Percentiles rank a stretch among this genome's conserved stretches.
Conservation (phyloP, 495 filamentous ascomycete species). For the Arthonia radiata region DNA sequence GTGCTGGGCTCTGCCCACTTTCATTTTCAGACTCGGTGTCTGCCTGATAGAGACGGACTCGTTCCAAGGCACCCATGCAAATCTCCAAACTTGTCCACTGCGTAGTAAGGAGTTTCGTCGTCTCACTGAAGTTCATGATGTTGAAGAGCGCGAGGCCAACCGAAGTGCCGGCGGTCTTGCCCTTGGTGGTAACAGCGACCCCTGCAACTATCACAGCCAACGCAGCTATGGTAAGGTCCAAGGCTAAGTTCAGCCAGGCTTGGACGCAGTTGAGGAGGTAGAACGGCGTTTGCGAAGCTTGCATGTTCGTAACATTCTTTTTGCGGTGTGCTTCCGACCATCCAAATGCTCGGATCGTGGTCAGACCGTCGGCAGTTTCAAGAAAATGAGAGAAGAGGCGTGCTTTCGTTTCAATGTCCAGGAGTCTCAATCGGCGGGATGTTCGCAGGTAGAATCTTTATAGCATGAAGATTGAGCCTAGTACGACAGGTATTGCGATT, state of each 20-base stretch:
- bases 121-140: slow-evolving; percentile 28
- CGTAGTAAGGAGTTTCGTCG: slow-evolving; percentile 24
- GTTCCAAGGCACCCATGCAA: slow-evolving; percentile 28
- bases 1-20: slow-evolving; percentile 18
- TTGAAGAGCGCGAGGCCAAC: slow-evolving; percentile 31
- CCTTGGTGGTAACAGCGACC: no score
- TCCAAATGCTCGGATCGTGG: slow-evolving; percentile 31
- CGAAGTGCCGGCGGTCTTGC: no score
- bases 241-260: slow-evolving; percentile 26
- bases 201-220: slow-evolving; percentile 22
- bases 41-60: slow-evolving; percentile 30
- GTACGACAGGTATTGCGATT: slow-evolving; percentile 23
- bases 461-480: slow-evolving; percentile 23
- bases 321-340: slow-evolving; percentile 16
- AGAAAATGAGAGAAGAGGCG: slow-evolving; percentile 33
- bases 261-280: slow-evolving; percentile 29
- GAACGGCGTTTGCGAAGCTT: slow-evolving; percentile 31
- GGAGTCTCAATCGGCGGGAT: slow-evolving; percentile 34
- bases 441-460: slow-evolving; percentile 39
- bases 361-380: slow-evolving; percentile 23
- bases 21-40: slow-evolving; percentile 24
- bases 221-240: slow-evolving; percentile 23
- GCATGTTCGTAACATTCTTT: slow-evolving; percentile 21
- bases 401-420: slow-evolving; percentile 37
- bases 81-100: slow-evolving; percentile 34